These are phyloP conservation scores for Penicillium sp. DNA, from an alignment of 2,329 filamentous ascomycete genomes.

Conservation along the genomic window DNA sequence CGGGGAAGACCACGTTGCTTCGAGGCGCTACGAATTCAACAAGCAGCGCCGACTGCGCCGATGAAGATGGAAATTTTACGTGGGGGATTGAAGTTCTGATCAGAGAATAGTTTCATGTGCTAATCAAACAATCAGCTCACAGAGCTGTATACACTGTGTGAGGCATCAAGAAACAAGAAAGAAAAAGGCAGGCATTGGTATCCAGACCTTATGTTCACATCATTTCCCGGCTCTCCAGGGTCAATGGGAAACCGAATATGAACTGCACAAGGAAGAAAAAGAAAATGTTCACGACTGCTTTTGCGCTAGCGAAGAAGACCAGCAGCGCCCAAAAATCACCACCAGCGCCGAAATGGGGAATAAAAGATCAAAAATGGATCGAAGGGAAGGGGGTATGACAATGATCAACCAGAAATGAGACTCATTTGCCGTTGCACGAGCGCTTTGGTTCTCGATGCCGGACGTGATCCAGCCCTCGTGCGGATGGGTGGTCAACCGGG, in stretches of 20 bases:
- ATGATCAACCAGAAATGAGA: slow-evolving; percentile 2
- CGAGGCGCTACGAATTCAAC: too few species aligned
- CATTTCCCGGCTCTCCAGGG: slow-evolving; percentile 1
- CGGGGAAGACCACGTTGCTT: slow-evolving; percentile 5
- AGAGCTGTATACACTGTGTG: slow-evolving; percentile 17
- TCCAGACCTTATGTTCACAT: slow-evolving; percentile 4
- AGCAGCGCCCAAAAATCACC: slow-evolving; percentile 24
- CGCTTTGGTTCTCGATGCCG: slow-evolving; percentile 1
- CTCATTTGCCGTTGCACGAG: slow-evolving; percentile 5
- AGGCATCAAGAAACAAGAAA: slow-evolving; percentile 7
- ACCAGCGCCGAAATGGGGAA: slow-evolving; percentile 29
- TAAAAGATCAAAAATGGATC: slow-evolving; percentile 9
- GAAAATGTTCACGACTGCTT: slow-evolving; percentile 10
- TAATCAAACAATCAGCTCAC: slow-evolving; percentile 11
- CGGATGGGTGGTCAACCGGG: too few species aligned
- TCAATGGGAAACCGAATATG: slow-evolving; percentile 7
- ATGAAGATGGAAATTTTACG: background rate
- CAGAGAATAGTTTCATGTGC: background rate
- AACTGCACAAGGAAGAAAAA: background rate
- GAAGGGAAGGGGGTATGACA: slow-evolving; percentile 6
- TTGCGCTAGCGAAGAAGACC: slow-evolving; percentile 13
- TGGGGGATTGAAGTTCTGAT: too few species aligned
- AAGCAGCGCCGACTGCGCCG: too few species aligned
- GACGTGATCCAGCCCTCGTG: too few species aligned
- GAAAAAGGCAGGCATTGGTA: slow-evolving; percentile 7